Evolutionary conservation across 495 filamentous ascomycete genomes (phyloP).

Genomic region (Penicillium taxi): DNA sequence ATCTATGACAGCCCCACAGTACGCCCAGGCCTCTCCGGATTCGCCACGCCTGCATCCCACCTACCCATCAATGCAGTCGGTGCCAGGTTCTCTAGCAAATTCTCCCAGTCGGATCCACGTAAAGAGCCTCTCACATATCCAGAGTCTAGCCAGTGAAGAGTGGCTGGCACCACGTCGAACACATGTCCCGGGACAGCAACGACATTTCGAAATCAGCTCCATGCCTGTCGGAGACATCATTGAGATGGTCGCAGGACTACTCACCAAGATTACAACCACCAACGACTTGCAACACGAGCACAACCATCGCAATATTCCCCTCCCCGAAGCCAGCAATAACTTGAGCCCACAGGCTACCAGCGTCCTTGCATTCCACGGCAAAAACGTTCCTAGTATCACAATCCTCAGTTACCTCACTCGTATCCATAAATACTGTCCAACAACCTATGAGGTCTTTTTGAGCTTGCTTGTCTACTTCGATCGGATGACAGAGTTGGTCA

Average conservation of each 20-base stretch:
- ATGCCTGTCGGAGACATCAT: constrained; percentile 98
- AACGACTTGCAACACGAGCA: constrained; percentile 92
- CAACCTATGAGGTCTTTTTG: constrained; percentile 96
- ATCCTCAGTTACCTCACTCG: constrained; percentile 93
- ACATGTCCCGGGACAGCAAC: constrained; percentile 34
- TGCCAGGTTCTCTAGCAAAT: constrained; percentile 46
- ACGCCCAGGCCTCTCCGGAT: constrained; percentile 36
- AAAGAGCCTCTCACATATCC: constrained; percentile 78
- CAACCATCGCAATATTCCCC: constrained; percentile 61
- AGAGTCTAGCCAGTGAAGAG: constrained; percentile 75
- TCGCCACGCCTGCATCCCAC: constrained; percentile 49
- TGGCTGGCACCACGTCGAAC: constrained; percentile 46
- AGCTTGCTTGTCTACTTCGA: constrained; percentile 97
- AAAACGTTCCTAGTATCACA: constrained; percentile 95
- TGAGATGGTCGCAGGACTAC: constrained; percentile 97
- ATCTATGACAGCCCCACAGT: constrained; percentile 5
- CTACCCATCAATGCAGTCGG: constrained; percentile 40
- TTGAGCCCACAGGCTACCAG: constrained; percentile 77
- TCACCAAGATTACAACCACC: constrained; percentile 96
- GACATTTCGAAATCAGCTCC: constrained; percentile 85
- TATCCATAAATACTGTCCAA: constrained; percentile 98
- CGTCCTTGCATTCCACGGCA: constrained; percentile 97
- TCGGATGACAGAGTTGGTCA: constrained; percentile 95
- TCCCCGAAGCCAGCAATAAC: constrained; percentile 52
- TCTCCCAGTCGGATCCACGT: constrained; percentile 75